A percentile compares a stretch with the other conserved stretches of the same genome.
Evolutionary conservation across 768 basidiomycete species (phyloP).

Genomic region (Mycena sanguinolenta): DNA sequence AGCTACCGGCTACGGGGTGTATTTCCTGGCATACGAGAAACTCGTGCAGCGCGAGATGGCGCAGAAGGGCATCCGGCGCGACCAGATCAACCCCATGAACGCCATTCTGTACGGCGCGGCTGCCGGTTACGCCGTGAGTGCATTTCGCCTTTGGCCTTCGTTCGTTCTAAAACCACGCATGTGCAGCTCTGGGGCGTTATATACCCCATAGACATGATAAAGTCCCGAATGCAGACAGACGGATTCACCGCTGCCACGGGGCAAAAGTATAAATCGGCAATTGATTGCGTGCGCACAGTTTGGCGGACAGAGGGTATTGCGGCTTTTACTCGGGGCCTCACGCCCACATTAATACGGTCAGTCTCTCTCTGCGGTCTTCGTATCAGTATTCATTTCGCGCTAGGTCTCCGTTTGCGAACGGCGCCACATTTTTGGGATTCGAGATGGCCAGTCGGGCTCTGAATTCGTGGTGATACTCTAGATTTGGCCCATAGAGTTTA

Average conservation of each 20-base stretch:
- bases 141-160: constrained; percentile 4
- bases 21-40: constrained; percentile 95
- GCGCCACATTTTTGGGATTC: constrained; percentile 96
- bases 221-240: constrained; percentile 96
- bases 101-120: constrained; percentile 91
- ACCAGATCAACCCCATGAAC: constrained; percentile 82
- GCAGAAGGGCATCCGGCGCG: constrained; percentile 76
- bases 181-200: constrained; percentile 88
- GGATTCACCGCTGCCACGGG: constrained; percentile 81
- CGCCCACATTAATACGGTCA: constrained; percentile 91
- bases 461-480: constrained; percentile 51
- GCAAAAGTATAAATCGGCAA: constrained; percentile 84
- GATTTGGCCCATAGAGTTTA: constrained; percentile 19
- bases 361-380: constrained; percentile 40
- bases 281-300: constrained; percentile 87
- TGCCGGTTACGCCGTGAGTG: constrained; percentile 89
- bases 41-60: constrained; percentile 89
- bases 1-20: constrained; percentile 84
- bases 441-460: constrained; percentile 89
- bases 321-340: constrained; percentile 93
- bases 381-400: constrained; percentile 15
- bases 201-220: constrained; percentile 97
- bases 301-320: constrained; percentile 86
- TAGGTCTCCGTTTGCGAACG: constrained; percentile 97
- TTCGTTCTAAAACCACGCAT: constrained; percentile 13